Conservation (phyloP, 2,329 filamentous ascomycete species). For the Aspergillus ochraceoroseus region DNA sequence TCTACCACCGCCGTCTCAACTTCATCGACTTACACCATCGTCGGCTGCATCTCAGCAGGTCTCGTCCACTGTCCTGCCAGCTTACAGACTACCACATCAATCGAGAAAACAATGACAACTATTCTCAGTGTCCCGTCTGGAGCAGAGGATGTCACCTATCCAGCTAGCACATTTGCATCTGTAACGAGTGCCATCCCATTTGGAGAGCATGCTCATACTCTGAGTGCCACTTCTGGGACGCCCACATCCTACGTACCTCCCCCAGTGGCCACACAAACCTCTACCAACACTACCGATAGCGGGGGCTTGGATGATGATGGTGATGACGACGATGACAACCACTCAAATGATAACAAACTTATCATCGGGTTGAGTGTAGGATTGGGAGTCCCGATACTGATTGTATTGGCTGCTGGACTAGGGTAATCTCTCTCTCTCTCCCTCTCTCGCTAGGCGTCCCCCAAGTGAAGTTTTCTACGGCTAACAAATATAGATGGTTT, state of each 20-base stretch:
- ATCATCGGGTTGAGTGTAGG: conserved; percentile 11
- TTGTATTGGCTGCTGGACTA: background rate
- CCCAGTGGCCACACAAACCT: background rate
- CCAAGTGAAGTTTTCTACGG: no score
- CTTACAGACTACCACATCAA: conserved; percentile 3
- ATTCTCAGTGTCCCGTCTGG: conserved; percentile 4
- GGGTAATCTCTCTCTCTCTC: background rate
- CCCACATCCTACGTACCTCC: conserved; percentile 8
- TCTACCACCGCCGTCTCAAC: conserved; percentile 2
- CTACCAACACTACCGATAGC: no score
- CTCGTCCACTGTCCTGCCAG: conserved; percentile 5
- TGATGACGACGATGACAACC: background rate
- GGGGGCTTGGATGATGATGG: background rate
- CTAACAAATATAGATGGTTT: no score
- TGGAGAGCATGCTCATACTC: background rate
- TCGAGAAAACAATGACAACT: conserved; percentile 2
- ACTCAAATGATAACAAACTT: background rate
- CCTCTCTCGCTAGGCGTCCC: no score
- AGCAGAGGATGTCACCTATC: background rate
- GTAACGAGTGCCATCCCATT: conserved; percentile 6
- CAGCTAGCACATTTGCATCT: conserved; percentile 1
- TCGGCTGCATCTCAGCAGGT: background rate
- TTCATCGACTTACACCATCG: conserved; percentile 4
- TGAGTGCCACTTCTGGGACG: conserved; percentile 1
- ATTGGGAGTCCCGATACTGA: conserved; percentile 2